Evolutionary conservation across 2,329 filamentous ascomycete species (phyloP).

Genomic region (Gaeumannomyces tritici): DNA sequence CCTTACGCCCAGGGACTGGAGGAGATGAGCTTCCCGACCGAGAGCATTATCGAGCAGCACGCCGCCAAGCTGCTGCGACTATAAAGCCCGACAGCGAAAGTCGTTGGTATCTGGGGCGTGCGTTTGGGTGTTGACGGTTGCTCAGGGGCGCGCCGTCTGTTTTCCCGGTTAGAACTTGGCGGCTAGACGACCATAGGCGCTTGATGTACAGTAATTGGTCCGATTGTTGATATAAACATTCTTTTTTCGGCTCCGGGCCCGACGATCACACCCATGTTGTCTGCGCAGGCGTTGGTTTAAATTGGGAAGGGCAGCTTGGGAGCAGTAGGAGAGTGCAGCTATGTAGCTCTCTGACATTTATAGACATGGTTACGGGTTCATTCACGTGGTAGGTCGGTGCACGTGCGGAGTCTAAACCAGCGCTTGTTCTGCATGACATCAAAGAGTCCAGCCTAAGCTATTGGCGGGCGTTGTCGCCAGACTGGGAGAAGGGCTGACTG

Average conservation of each 20-base stretch:
- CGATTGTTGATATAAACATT: not conserved
- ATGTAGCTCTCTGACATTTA: not conserved
- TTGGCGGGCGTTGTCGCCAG: too few species aligned
- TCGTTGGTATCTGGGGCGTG: not conserved
- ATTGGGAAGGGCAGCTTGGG: not conserved
- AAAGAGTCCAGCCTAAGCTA: not conserved
- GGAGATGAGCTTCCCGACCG: slow-evolving; percentile 89
- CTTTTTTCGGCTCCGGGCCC: not conserved
- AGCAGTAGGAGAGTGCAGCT: not conserved
- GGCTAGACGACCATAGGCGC: not conserved
- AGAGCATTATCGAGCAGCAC: slow-evolving; percentile 78
- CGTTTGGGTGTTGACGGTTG: too few species aligned
- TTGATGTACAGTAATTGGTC: not conserved
- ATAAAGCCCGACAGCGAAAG: slow-evolving; percentile 9
- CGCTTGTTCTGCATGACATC: not conserved
- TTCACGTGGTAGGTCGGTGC: not conserved
- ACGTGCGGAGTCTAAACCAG: not conserved
- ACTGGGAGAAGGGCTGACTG: not conserved
- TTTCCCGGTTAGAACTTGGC: not conserved
- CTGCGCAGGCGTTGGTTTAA: not conserved
- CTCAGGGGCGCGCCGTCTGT: too few species aligned
- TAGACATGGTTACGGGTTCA: not conserved
- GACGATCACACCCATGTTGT: not conserved
- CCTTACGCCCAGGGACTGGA: slow-evolving; percentile 90
- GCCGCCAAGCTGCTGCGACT: slow-evolving; percentile 81